These are phyloP conservation scores for Coelastrella sp. DNA, from an alignment of 139 green algal species.

Conservation along the genomic window DNA sequence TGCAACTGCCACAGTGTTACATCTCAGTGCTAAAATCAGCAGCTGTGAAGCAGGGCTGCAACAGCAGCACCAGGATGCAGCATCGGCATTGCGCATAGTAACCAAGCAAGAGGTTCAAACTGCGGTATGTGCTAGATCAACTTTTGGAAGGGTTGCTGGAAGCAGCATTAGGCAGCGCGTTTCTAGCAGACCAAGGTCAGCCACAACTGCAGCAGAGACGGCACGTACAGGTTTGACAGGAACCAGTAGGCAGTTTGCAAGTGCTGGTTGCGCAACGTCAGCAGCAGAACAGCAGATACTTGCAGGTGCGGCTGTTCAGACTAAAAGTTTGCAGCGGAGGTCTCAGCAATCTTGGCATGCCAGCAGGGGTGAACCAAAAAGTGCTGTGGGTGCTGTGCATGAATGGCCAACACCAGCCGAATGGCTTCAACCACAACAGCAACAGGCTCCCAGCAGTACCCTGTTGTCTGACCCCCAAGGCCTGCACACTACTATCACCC, in stretches of 20 bases:
- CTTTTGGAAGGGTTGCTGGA: background rate
- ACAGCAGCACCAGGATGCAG: constrained; percentile 21
- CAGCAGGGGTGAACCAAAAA: no score
- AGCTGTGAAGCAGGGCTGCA: background rate
- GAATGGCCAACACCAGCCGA: no score
- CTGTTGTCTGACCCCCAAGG: no score
- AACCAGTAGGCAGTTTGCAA: background rate
- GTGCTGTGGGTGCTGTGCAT: no score
- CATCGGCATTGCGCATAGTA: background rate
- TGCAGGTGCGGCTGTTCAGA: no score
- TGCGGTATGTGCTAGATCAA: no score
- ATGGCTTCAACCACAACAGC: no score
- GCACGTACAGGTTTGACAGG: background rate
- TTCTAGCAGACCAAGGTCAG: background rate
- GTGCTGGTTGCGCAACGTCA: background rate
- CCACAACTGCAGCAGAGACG: background rate
- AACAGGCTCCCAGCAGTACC: no score
- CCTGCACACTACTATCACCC: no score
- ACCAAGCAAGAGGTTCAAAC: background rate
- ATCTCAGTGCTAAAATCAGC: background rate
- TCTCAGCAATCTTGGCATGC: no score
- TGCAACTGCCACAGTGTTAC: background rate
- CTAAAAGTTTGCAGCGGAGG: no score
- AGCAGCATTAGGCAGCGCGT: background rate
- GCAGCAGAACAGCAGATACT: no score